Evolutionary conservation across 2,329 filamentous ascomycete species (phyloP).

Genomic region (Nemania sp.): DNA sequence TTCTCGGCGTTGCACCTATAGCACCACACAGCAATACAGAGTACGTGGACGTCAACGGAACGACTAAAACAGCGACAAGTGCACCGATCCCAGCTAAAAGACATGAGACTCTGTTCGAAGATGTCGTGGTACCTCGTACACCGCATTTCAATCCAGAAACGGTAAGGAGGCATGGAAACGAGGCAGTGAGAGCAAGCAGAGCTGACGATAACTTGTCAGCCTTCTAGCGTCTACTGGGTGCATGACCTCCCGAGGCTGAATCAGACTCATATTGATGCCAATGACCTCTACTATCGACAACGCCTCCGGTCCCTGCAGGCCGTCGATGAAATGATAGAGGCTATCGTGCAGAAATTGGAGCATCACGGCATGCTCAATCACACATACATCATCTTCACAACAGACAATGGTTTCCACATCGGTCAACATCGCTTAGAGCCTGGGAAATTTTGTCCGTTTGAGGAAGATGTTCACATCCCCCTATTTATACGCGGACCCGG

Average conservation of each 20-base stretch:
- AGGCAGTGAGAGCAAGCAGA: background rate
- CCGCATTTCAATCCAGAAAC: conserved; percentile 73
- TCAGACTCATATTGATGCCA: conserved; percentile 57
- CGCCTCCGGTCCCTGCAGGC: conserved; percentile 65
- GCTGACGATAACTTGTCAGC: conserved; percentile 39
- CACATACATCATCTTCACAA: conserved; percentile 69
- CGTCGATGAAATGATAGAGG: conserved; percentile 67
- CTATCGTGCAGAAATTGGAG: conserved; percentile 58
- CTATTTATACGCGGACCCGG: conserved; percentile 67
- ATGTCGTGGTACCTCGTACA: conserved; percentile 69
- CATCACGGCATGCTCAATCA: conserved; percentile 55
- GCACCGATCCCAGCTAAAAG: conserved; percentile 68
- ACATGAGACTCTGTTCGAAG: conserved; percentile 70
- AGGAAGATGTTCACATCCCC: conserved; percentile 70
- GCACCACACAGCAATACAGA: conserved; percentile 57
- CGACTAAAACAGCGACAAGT: conserved; percentile 50
- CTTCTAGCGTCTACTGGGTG: conserved; percentile 58
- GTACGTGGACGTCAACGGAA: conserved; percentile 44
- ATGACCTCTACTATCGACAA: conserved; percentile 61
- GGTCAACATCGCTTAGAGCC: conserved; percentile 68
- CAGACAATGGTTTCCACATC: conserved; percentile 71
- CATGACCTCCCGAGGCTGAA: conserved; percentile 54
- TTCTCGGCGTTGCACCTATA: conserved; percentile 70
- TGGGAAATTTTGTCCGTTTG: conserved; percentile 68
- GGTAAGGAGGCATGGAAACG: conserved; percentile 43